Conservation (phyloP, 495 filamentous ascomycete genomes). For the Platismatia glauca region DNA sequence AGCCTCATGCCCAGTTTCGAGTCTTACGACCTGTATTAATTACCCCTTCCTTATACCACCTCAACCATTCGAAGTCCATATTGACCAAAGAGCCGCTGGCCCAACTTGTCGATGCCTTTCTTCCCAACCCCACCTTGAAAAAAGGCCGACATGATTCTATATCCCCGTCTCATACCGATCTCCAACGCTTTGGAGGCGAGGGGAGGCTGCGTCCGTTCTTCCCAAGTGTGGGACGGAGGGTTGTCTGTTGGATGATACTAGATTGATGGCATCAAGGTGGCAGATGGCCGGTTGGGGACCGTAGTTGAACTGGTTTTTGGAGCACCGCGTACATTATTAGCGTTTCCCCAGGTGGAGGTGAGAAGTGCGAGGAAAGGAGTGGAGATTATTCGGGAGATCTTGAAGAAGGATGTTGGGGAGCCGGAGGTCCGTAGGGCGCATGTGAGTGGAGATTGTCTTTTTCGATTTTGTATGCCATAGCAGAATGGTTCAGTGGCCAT, state of each 20-base stretch:
- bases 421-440: background rate
- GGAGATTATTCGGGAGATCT: background rate
- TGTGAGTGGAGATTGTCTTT: background rate
- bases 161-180: slow-evolving; percentile 39
- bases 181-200: slow-evolving; percentile 20
- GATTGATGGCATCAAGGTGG: slow-evolving; percentile 48
- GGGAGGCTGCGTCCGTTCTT: slow-evolving; percentile 36
- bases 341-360: slow-evolving; percentile 23
- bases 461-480: background rate
- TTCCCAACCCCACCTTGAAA: slow-evolving; percentile 32
- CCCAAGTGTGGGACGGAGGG: slow-evolving; percentile 47
- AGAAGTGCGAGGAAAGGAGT: slow-evolving; percentile 1
- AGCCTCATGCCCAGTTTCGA: slow-evolving; percentile 43
- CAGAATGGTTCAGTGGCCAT: background rate
- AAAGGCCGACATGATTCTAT: slow-evolving; percentile 33
- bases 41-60: slow-evolving; percentile 28
- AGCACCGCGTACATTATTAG: slow-evolving; percentile 41
- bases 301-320: slow-evolving; percentile 45
- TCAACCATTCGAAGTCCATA: slow-evolving; percentile 25
- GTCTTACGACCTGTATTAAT: slow-evolving; percentile 37
- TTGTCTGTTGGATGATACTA: slow-evolving; percentile 45
- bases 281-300: slow-evolving; percentile 40
- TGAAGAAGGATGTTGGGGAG: background rate
- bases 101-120: slow-evolving; percentile 35
- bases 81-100: slow-evolving; percentile 33